Base-by-base conservation (phyloP, 2,329 filamentous ascomycete genomes). In the Cladophialophora chaetospira region DNA sequence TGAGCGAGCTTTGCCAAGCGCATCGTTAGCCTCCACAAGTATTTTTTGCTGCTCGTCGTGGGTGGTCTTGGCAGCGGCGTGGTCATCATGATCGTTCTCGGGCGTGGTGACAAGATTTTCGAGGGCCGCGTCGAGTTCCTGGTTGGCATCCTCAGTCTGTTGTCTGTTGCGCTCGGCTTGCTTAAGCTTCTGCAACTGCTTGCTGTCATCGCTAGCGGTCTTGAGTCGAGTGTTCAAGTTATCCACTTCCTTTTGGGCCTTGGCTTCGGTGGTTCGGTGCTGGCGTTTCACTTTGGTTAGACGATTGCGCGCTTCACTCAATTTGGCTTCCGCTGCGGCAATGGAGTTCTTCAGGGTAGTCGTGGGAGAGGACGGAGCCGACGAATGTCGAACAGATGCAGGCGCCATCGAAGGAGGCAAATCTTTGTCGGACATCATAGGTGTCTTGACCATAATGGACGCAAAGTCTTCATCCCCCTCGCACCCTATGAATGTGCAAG, bases 271-370 rank as follows among this genome's bases (percentile, higher is more conserved):
- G 55, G 79, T 75, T 67, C 84, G 83, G 69, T 86, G 84, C 51
- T 86, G 83, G 65, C 82, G 83, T 64, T 82, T 83, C 55, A 77
- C 78, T 65, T 82, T 82, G 69, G 82, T 84, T 51, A 83, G 71
- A 42, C 81, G 80, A 63, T 81, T 79, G 48, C 82, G 80, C 54
- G 79, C 78, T 60, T 87, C 84, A 58, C 79, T 79, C 23, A 86
- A 71, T 65, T 84, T 84, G 49, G 78, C 75, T 67, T 87, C 83
- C 35, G 82, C 82, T 35, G 83, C 82, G 60, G 80, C 74, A 52
- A 87, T 85, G 5, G 84, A 86, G 58, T 86, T 85, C 68, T 81
- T 85, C 48, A 87, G 73, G 1, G 84, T 87, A 13, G 84, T 86
- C 11, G 80, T 82, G 13, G 84, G 84, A 21, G 84, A 87, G 35